Evolutionary conservation across 2,329 filamentous ascomycete species (phyloP), one percentile per base, ranked within the genome.

Genomic region (Monilinia aucupariae): DNA sequence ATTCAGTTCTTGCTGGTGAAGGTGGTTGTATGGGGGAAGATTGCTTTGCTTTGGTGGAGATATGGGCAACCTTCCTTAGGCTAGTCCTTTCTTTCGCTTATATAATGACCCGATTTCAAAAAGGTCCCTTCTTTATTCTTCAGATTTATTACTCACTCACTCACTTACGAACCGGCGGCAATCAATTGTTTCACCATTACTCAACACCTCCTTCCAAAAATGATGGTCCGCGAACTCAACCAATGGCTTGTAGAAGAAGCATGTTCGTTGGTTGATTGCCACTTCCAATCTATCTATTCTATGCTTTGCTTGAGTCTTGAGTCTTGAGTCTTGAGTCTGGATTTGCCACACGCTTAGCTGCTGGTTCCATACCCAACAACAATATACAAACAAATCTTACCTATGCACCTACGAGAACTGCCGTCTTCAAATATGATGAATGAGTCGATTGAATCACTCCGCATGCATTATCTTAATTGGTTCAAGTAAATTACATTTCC

Each of bases 1-100:
- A 50, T 20, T 32, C 48, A 51, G 65, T 68, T 64, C 63, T 64
- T 62, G 65, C 59, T 61, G 61, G 64, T 64, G 68, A 64, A 68
- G 68, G 68, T 71, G 71, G 68, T 68, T 71, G 71, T 69, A 70
- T 62, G 61, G 64, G 66, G 61, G 62, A 71, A 47, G 65, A 51
- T 66, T 32, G 59, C 60, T 65, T 66, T 32, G 59, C 60, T 65
- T 66, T 64, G 49, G 64, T 62, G 65, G 67, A 70, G 68, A 68
- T 68, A 68, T 64, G 65, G 61, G n/a, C 55, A 61, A 62, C 25
- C 62, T 64, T 61, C 25, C 62, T 64, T 61, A 53, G 64, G 32
- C 39, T 47, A 54, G n/a, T n/a, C n/a, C n/a, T 22, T n/a, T 17
- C 56, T 63, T 61, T 67, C 52, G 68, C 68, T 71, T 67, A 71